These are phyloP conservation scores for Rosellinia necatrix DNA, from an alignment of 2,329 filamentous ascomycete genomes.

Conservation along the genomic window DNA sequence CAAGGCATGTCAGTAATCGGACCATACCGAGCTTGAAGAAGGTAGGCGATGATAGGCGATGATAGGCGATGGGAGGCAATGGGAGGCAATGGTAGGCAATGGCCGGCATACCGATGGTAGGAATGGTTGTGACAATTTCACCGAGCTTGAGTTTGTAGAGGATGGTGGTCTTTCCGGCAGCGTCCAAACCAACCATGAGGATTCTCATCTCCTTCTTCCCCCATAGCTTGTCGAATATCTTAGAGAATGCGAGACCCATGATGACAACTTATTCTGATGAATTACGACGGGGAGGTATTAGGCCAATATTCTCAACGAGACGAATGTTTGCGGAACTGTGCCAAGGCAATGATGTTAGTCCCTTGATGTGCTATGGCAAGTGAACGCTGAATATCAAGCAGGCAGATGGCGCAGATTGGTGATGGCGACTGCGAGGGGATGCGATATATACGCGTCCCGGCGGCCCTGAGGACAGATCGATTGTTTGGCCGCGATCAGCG, in stretches of 20 bases:
- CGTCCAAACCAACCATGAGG: conserved; percentile 99
- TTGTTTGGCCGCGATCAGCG: conserved; percentile 28
- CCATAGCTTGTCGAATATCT: conserved; percentile 94
- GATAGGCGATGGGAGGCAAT: background rate
- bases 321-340: conserved; percentile 27
- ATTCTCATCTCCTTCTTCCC: conserved; percentile 99
- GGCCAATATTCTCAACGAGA: conserved; percentile 27
- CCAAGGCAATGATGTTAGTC: conserved; percentile 27
- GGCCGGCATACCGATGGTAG: conserved; percentile 80
- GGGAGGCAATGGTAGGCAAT: conserved; percentile 1
- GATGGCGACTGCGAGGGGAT: conserved; percentile 2
- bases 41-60: background rate
- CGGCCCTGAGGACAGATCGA: conserved; percentile 38
- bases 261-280: conserved; percentile 59
- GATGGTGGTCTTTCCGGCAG: conserved; percentile 99
- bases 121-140: conserved; percentile 98
- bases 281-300: conserved; percentile 43
- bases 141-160: conserved; percentile 99
- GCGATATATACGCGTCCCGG: conserved; percentile 17
- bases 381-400: background rate
- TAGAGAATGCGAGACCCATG: conserved; percentile 98
- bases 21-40: background rate
- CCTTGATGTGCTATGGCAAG: conserved; percentile 21
- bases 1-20: conserved; percentile 31
- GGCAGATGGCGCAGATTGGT: conserved; percentile 6